phyloP scores from a whole-genome alignment of 2,329 filamentous ascomycete genomes.

The Delphinella strobiligena region DNA sequence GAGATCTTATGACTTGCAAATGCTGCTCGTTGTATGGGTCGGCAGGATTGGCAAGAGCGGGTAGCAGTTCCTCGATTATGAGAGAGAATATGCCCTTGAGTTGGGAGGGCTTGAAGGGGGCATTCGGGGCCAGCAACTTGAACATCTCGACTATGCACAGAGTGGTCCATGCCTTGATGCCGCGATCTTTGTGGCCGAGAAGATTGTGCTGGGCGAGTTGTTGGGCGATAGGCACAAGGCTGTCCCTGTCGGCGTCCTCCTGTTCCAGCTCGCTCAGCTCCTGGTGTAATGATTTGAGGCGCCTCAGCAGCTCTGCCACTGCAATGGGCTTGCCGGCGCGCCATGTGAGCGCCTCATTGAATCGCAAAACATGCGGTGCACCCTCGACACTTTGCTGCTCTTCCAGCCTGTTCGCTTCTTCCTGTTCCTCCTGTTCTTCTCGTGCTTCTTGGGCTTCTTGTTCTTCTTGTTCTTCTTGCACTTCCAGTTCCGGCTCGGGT shows the following conservation, averaged over 20 bases:
- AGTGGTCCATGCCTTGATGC: conserved; percentile 78
- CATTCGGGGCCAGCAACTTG: conserved; percentile 84
- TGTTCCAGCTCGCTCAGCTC: conserved; percentile 82
- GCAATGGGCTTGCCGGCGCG: conserved; percentile 81
- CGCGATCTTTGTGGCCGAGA: conserved; percentile 81
- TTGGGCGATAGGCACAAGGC: conserved; percentile 71
- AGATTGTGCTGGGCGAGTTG: conserved; percentile 74
- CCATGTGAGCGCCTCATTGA: conserved; percentile 82
- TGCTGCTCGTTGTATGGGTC: conserved; percentile 90
- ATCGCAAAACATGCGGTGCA: conserved; percentile 42
- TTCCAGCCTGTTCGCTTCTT: conserved; percentile 10
- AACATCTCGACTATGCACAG: conserved; percentile 90
- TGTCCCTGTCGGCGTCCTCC: conserved; percentile 70
- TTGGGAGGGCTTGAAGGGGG: conserved; percentile 81
- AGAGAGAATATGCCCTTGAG: conserved; percentile 93
- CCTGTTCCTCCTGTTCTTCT: conserved; percentile 1
- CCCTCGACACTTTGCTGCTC: conserved; percentile 13
- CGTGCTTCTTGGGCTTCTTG: background rate
- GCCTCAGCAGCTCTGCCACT: conserved; percentile 66
- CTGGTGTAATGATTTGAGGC: conserved; percentile 67
- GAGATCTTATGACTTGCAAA: conserved; percentile 76
- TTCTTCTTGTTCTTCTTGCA: conserved; percentile 3
- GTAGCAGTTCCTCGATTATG: conserved; percentile 72
- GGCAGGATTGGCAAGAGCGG: conserved; percentile 71
- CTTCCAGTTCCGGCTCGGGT: conserved; percentile 1